Evolutionary conservation across 306 rosid genomes (phyloP).

Genomic region (Cucurbita argyrosperma): DNA sequence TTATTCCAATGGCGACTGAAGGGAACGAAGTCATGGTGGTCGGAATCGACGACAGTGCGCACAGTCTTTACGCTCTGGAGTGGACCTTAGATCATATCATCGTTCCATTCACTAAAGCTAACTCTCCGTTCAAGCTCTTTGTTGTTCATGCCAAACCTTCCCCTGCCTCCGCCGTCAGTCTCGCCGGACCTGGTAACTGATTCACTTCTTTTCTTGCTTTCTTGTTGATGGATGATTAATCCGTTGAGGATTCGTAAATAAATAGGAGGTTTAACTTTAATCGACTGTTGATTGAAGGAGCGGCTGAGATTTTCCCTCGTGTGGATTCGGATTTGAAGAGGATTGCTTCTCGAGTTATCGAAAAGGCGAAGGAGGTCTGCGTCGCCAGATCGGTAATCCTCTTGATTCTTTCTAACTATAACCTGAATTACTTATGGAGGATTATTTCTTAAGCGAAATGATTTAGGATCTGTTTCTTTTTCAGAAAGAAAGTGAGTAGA

Average conservation of each 20-base stretch:
- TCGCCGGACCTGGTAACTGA: slow-evolving; percentile 21
- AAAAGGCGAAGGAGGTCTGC: slow-evolving; percentile 33
- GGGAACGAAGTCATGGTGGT: slow-evolving; percentile 56
- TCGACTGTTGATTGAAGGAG: not conserved
- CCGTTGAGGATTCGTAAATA: not conserved
- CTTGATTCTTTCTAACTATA: not conserved
- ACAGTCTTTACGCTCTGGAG: slow-evolving; percentile 28
- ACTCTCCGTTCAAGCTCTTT: slow-evolving; percentile 27
- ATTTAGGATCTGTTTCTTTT: not conserved
- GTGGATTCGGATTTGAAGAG: slow-evolving; percentile 24
- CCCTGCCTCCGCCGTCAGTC: slow-evolving; percentile 13
- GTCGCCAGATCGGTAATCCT: slow-evolving; percentile 23
- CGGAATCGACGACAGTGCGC: slow-evolving; percentile 57
- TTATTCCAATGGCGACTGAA: slow-evolving; percentile 5
- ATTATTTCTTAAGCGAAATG: not conserved
- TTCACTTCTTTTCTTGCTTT: not conserved
- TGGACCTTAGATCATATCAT: slow-evolving; percentile 38
- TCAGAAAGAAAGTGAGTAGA: not conserved
- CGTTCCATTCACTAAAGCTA: slow-evolving; percentile 8
- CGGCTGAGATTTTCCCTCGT: slow-evolving; percentile 5
- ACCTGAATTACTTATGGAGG: not conserved
- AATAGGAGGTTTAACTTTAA: not conserved
- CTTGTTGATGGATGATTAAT: not conserved
- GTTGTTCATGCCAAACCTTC: slow-evolving; percentile 29
- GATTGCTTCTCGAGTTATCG: slow-evolving; percentile 21